A percentile compares a stretch with the other conserved stretches of the same genome.
Evolutionary conservation across 2,329 filamentous ascomycete genomes (phyloP).

Genomic region (Amesomyces nigricolor): DNA sequence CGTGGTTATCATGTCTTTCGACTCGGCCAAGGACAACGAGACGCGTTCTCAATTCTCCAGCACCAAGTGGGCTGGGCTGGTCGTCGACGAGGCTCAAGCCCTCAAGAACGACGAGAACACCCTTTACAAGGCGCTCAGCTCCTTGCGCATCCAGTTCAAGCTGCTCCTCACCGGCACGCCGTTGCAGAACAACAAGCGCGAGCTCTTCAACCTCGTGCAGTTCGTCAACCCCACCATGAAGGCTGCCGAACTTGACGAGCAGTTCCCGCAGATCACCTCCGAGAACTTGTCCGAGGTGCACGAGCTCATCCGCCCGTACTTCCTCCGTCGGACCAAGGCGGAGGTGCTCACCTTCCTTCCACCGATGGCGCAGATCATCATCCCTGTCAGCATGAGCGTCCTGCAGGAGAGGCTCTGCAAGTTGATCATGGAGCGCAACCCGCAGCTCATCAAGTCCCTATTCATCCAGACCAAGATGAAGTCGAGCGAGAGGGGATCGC

Average conservation of each 20-base stretch:
- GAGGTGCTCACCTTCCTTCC: constrained; percentile 88
- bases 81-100: constrained; percentile 93
- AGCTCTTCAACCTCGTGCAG: constrained; percentile 93
- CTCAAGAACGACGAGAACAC: constrained; percentile 87
- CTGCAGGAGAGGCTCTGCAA: constrained; percentile 93
- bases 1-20: constrained; percentile 91
- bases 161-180: constrained; percentile 87
- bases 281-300: constrained; percentile 80
- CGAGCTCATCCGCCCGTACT: constrained; percentile 69
- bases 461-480: constrained; percentile 66
- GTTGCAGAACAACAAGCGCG: constrained; percentile 89
- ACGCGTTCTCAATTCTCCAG: constrained; percentile 60
- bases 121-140: constrained; percentile 68
- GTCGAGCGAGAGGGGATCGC: constrained; percentile 65
- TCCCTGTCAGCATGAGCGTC: constrained; percentile 91
- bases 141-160: constrained; percentile 74
- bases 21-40: constrained; percentile 71
- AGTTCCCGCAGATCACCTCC: constrained; percentile 72
- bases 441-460: constrained; percentile 80
- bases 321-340: constrained; percentile 73
- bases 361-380: constrained; percentile 88
- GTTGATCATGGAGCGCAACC: constrained; percentile 86
- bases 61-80: constrained; percentile 78
- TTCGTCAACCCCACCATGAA: constrained; percentile 72
- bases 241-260: constrained; percentile 66